Base-by-base conservation (phyloP, 2,329 filamentous ascomycete genomes). In the Colletotrichum orchidophilum region DNA sequence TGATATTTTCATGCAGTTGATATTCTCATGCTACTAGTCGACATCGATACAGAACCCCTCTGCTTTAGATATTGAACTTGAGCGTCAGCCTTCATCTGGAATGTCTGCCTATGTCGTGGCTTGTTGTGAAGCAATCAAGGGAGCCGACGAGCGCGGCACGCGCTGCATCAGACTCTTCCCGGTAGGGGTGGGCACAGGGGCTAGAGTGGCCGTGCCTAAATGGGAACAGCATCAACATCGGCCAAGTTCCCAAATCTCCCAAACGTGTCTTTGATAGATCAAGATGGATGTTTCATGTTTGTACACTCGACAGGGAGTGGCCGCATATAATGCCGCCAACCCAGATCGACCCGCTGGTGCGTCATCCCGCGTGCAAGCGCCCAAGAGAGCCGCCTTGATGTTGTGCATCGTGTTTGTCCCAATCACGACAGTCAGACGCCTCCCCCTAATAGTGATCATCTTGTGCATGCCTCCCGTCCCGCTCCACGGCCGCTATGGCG, bases 301-400 rank as follows among this genome's bases (percentile, higher is more conserved):
- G 62, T 26, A n/a, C 29, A 21, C 7, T 46, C 39, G 18, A 46
- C 15, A 46, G 39, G 35, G 27, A 46, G 52, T 24, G 31, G 63
- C n/a, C 49, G 59, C 64, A 42, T n/a, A n/a, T 42, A 49, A 27
- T 57, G 33, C 46, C 52, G 27, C 39, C 39, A 59, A 52, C 68
- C 52, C 58, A 54, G 64, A 63, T 52, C 31, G 68, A 63, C 68
- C 68, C 52, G n/a, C 27, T 21, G 27, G 46, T 68, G 64, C 68
- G 68, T 71, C 68, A 71, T 71, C 64, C 64, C 58, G 58, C 52
- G 33, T 68, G 42, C 46, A 57, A 62, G 55, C 64, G 64, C 64
- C 64, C 57, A 59, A 35, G 27, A 33, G 52, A 62, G 21, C 52
- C 31, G 39, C 64, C 65, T 53, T 58, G n/a, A 49, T 58, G 57